phyloP scores from a whole-genome alignment of 2,329 filamentous ascomycete species.

The Arthrobotrys pseudoclavata region DNA sequence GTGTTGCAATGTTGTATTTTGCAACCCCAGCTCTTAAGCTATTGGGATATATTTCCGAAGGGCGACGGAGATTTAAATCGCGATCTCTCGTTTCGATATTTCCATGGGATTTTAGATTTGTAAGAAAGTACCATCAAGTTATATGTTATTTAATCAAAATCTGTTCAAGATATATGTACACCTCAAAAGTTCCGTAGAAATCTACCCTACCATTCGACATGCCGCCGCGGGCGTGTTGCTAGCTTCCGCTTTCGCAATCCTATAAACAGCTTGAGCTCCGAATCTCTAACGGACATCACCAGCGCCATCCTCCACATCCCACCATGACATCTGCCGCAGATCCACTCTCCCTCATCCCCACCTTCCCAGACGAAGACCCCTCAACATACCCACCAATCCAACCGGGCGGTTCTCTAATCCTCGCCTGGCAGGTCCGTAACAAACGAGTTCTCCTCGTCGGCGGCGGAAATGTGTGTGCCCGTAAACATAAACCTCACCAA shows the following conservation, averaged over 20 bases:
- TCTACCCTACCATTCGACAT: too few species aligned
- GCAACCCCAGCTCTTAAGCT: neutral
- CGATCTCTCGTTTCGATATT: neutral
- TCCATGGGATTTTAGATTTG: neutral
- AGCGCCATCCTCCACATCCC: neutral
- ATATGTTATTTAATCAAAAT: too few species aligned
- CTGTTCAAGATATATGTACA: too few species aligned
- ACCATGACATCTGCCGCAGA: constrained; percentile 6
- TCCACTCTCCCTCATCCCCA: constrained; percentile 42
- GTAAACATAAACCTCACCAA: constrained; percentile 19
- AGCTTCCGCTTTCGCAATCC: neutral
- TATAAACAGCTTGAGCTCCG: neutral
- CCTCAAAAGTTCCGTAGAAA: too few species aligned
- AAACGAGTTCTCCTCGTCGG: constrained; percentile 93
- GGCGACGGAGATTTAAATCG: neutral
- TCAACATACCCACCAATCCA: constrained; percentile 81
- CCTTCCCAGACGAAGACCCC: constrained; percentile 40
- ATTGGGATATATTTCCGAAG: neutral
- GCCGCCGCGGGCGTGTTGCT: too few species aligned
- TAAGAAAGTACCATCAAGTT: too few species aligned
- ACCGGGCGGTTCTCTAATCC: constrained; percentile 89
- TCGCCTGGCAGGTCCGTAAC: constrained; percentile 94
- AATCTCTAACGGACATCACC: neutral
- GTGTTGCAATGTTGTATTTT: neutral
- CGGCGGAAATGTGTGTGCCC: constrained; percentile 83